phyloP scores from a whole-genome alignment of 345 rosid genomes.

The Raphanus sativus region DNA sequence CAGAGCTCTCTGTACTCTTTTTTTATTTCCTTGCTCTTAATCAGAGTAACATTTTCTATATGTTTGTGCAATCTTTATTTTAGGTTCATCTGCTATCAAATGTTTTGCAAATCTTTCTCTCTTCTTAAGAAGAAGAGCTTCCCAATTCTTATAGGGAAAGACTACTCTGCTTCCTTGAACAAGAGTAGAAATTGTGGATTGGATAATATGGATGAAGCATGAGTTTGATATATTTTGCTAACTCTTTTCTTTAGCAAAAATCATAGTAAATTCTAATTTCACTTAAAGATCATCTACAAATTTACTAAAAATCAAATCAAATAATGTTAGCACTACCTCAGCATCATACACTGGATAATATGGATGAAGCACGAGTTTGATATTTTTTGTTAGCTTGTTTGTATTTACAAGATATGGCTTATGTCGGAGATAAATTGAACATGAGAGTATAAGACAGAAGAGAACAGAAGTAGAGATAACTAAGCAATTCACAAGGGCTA shows the following conservation, averaged over 20 bases:
- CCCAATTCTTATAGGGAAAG: neutral
- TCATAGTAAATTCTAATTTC: no score
- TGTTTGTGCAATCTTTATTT: neutral
- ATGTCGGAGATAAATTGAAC: neutral
- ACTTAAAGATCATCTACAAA: no score
- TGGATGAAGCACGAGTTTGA: no score
- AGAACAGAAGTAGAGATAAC: neutral
- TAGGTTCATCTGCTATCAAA: neutral
- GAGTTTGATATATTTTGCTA: no score
- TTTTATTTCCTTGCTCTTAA: neutral
- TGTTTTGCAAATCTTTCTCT: no score
- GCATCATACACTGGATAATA: no score
- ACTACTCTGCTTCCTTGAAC: neutral
- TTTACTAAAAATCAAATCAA: no score
- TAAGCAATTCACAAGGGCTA: neutral
- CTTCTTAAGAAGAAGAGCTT: no score
- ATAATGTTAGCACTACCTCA: no score
- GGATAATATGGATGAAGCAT: no score
- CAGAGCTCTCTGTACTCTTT: neutral
- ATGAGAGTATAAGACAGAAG: neutral
- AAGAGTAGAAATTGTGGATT: no score
- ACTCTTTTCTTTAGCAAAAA: no score
- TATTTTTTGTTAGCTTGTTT: neutral
- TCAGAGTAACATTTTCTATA: neutral
- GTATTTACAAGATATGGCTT: neutral